These are phyloP conservation scores for Albatrellus sp. DNA, from an alignment of 1,284 basidiomycete species.

Conservation along the genomic window DNA sequence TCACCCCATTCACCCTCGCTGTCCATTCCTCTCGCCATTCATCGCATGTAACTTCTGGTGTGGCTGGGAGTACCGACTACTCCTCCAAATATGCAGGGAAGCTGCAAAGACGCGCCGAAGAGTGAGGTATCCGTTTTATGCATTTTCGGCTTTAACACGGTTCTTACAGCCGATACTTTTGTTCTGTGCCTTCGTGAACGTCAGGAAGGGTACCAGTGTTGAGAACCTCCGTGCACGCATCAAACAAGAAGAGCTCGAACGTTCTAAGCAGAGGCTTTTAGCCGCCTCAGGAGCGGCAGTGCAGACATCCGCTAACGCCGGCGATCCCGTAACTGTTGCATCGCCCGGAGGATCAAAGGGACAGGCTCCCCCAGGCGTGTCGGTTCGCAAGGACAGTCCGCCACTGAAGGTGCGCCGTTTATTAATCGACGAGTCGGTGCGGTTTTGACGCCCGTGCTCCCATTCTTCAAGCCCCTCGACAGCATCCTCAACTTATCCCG, in stretches of 20 bases:
- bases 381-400: constrained; percentile 48
- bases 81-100: constrained; percentile 34
- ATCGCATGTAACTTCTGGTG: not conserved
- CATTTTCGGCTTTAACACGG: constrained; percentile 1
- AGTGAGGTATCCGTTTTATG: constrained; percentile 25
- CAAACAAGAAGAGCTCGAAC: constrained; percentile 19
- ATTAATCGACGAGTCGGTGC: not conserved
- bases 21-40: too few relatives aligned
- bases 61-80: constrained; percentile 14
- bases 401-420: constrained; percentile 46
- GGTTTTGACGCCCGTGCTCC: constrained; percentile 1
- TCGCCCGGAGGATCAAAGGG: constrained; percentile 5
- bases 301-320: constrained; percentile 5
- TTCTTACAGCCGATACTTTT: constrained; percentile 10
- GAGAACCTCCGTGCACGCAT: constrained; percentile 17
- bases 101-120: constrained; percentile 27
- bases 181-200: constrained; percentile 6
- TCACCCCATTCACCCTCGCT: too few relatives aligned
- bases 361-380: constrained; percentile 10
- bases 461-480: constrained; percentile 51
- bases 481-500: constrained; percentile 71
- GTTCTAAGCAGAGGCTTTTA: constrained; percentile 13
- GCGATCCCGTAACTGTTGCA: constrained; percentile 11
- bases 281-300: constrained; percentile 13
- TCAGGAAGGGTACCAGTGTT: constrained; percentile 19